Base-by-base conservation (phyloP, 2,329 filamentous ascomycete genomes). In the Thelonectria discophora region DNA sequence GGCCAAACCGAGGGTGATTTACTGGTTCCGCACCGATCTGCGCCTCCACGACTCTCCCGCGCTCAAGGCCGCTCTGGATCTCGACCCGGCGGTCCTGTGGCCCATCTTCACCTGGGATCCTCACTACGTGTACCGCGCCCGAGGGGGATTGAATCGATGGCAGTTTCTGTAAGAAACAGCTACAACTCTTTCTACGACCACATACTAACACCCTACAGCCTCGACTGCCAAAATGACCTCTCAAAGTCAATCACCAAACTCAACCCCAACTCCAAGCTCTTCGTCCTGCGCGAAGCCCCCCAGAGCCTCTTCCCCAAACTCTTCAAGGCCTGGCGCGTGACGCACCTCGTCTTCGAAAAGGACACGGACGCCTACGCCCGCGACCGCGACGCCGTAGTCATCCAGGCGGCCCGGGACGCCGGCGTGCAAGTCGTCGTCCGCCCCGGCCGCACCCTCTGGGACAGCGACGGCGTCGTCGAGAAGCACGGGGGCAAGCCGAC, bases 41-140 rank as follows among this genome's bases (percentile, higher is more conserved):
- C 87, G 91, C 18, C 84, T 94, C 2, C 90, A 93, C 76, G 91
- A 93, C 75, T 92, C 89, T 0, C 90, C 90, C 9, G 90, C 90
- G 1, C 79, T 94, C 24, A 84, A 88, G 73, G 89, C 90, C 2
- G 91, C 91, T 0, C 77, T 94, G 8, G 88, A 90, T 60, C 80
- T 93, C 7, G 81, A 90, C 0, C 89, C 90, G 1, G 84, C 84
- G 54, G 86, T 84, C 18, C 79, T 94, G 24, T 93, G 89, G 80
- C 90, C 90, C 1, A 84, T 93, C 47, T 94, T 91, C 82, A 92
- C 88, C 1, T 94, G 90, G 89, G 90, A 93, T 73, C 90, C 90
- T 58, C 89, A 93, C 73, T 93, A 93, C 72, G 89, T 93, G 24
- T 93, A 92, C 73, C 84, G 84, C 32, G 86, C 88, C 1, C 84